These are phyloP conservation scores for Symbiodinium pilosum DNA, from an alignment of 73 alveolate species.

Conservation along the genomic window DNA sequence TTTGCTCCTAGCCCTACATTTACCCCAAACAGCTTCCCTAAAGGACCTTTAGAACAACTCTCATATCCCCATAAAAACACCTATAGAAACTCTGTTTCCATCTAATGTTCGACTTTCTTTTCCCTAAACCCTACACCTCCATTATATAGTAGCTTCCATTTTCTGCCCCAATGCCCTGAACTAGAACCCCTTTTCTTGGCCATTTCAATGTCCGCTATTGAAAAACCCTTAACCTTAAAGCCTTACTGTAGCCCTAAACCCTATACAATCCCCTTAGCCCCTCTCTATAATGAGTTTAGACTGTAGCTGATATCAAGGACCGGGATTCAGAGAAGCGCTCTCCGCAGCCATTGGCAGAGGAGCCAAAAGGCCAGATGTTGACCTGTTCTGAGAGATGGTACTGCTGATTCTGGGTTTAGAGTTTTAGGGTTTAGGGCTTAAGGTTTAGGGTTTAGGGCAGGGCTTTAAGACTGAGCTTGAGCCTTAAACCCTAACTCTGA, in stretches of 20 bases:
- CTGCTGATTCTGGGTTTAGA: not conserved
- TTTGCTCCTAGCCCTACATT: too few species aligned
- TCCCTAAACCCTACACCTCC: not conserved
- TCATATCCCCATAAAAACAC: too few species aligned
- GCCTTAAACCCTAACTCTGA: too few species aligned
- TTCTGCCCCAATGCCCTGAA: too few species aligned
- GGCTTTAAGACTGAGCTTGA: not conserved
- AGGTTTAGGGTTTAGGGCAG: not conserved
- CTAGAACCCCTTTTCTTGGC: too few species aligned
- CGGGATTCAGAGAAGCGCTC: constrained; percentile 17
- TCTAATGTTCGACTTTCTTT: not conserved
- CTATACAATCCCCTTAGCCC: too few species aligned
- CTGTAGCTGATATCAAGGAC: not conserved
- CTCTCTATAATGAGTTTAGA: too few species aligned
- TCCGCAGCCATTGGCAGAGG: constrained; percentile 87
- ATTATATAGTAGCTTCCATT: too few species aligned
- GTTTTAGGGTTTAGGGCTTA: not conserved
- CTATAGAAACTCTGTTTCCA: too few species aligned
- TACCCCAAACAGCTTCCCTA: too few species aligned
- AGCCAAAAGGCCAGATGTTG: constrained; percentile 63
- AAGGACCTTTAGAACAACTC: too few species aligned
- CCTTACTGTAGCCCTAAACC: not conserved
- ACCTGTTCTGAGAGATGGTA: not conserved
- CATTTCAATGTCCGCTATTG: too few species aligned
- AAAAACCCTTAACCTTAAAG: not conserved